These are phyloP conservation scores for Tulasnella sp. DNA, from an alignment of 768 basidiomycete species.

Conservation along the genomic window DNA sequence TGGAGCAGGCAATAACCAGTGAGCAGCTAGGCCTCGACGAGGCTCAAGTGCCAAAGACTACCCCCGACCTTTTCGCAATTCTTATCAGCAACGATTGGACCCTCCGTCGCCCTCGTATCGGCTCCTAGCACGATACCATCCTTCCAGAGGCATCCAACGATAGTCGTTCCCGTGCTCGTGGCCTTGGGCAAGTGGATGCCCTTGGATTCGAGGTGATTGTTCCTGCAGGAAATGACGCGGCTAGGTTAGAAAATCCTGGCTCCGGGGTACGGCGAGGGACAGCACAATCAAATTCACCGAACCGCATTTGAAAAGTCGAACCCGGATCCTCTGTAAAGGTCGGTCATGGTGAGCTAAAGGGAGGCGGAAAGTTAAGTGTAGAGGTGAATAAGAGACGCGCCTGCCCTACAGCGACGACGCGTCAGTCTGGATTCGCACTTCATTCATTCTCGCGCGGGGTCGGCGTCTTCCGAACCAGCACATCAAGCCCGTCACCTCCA, in stretches of 20 bases:
- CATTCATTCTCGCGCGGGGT: background rate
- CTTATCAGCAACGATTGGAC: slow-evolving; percentile 95
- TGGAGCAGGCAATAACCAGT: background rate
- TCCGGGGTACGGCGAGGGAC: no score
- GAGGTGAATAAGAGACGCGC: background rate
- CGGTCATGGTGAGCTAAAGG: slow-evolving; percentile 30
- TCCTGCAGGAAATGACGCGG: slow-evolving; percentile 47
- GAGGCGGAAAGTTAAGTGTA: background rate
- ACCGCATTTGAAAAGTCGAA: slow-evolving; percentile 80
- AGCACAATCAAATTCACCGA: slow-evolving; percentile 51
- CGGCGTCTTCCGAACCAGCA: slow-evolving; percentile 1
- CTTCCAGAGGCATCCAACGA: slow-evolving; percentile 92
- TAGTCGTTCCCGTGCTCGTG: slow-evolving; percentile 94
- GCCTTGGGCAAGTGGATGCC: slow-evolving; percentile 79
- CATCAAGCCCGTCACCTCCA: background rate
- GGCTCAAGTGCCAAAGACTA: background rate
- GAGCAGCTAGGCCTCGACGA: background rate
- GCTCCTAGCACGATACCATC: slow-evolving; percentile 95
- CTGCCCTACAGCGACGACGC: slow-evolving; percentile 18
- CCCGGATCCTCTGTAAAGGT: slow-evolving; percentile 48
- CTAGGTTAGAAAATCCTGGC: no score
- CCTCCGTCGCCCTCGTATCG: slow-evolving; percentile 94
- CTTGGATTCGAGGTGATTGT: slow-evolving; percentile 69
- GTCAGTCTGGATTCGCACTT: slow-evolving; percentile 30
- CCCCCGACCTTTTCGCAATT: slow-evolving; percentile 90